A percentile compares a stretch with the other conserved stretches of the same genome.
phyloP scores from a whole-genome alignment of 306 rosid species.

The Quillaja saponaria region DNA sequence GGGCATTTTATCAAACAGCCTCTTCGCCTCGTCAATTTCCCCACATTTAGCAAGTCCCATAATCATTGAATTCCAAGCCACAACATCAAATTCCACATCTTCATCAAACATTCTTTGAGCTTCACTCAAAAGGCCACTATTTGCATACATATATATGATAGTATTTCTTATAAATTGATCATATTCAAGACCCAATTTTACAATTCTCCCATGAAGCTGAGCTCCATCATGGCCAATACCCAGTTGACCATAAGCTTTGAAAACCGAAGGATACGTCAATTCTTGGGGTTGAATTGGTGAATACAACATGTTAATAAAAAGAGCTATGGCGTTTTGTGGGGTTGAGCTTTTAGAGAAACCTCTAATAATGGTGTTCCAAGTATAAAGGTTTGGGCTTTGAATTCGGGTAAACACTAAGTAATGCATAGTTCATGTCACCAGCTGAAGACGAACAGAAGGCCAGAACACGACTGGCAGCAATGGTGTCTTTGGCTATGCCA shows the following conservation, averaged over 20 bases:
- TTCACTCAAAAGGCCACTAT: constrained; percentile 63
- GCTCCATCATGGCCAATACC: constrained; percentile 61
- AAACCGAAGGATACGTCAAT: constrained; percentile 83
- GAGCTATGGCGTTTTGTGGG: constrained; percentile 57
- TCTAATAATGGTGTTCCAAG: constrained; percentile 83
- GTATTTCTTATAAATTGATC: constrained; percentile 64
- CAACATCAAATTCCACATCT: constrained; percentile 51
- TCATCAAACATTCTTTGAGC: constrained; percentile 57
- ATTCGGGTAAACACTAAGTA: constrained; percentile 52
- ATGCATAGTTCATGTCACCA: constrained; percentile 76
- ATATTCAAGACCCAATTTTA: constrained; percentile 54
- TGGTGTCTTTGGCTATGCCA: constrained; percentile 47
- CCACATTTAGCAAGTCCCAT: constrained; percentile 76
- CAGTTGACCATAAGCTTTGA: constrained; percentile 74
- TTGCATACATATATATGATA: constrained; percentile 65
- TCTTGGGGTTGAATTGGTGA: constrained; percentile 51
- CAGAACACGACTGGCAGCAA: constrained; percentile 63
- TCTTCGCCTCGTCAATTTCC: constrained; percentile 60
- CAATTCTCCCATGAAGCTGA: constrained; percentile 83
- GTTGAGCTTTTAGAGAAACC: constrained; percentile 71
- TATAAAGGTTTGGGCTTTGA: constrained; percentile 55
- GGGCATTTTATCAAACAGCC: constrained; percentile 65
- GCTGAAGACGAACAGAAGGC: constrained; percentile 64
- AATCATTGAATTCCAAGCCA: constrained; percentile 81
- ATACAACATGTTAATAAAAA: constrained; percentile 71